Evolutionary conservation across 1,284 basidiomycete species (phyloP), one percentile per base, ranked within the genome.

Genomic region (Wolfiporia cocos): DNA sequence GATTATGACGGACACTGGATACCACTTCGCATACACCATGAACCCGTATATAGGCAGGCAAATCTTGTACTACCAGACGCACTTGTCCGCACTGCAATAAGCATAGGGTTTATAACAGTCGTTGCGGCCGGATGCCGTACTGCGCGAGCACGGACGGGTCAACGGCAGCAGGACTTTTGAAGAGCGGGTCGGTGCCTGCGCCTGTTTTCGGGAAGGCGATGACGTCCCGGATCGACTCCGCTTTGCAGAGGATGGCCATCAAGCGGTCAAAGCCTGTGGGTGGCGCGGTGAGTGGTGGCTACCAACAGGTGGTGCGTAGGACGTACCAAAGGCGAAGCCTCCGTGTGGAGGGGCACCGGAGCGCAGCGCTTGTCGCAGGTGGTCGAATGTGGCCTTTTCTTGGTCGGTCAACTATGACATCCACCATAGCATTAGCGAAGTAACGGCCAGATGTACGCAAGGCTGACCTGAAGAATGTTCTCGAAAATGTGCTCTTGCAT

Each of bases 161-260:
- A 37, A 82, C 73, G 3, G 75, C 57, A 1, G 86, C 81, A 18
- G 93, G 93, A 59, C 88, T 90, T 63, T 80, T 86, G 72, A 97
- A 94, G 23, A 96, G 76, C 35, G 84, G 77, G 63, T 97, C 93
- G n/a, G 78, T 74, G 11, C 93, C 93, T 34, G 69, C 74, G 18
- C 78, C 78, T 5, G 86, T 87, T 70, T 97, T 97, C 3, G 93
- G 93, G 69, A 97, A 97, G 7, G 93, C 93, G 52, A 97, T 96
- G 50, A 97, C 93, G 59, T 97, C 93, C 46, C 92, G 74, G 52
- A 97, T 97, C 21, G 86, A 87, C 44, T 78, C 73, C 1, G 89
- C 76, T 47, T 82, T 79, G 67, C 89, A 92, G 2, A 97, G 73
- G 51, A 95, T 91, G 14, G 92, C 76, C 76, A 96, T 86, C 49